These are phyloP conservation scores for Saccharum officinarum DNA, from an alignment of 176 grass and related monocot genomes.

Conservation along the genomic window DNA sequence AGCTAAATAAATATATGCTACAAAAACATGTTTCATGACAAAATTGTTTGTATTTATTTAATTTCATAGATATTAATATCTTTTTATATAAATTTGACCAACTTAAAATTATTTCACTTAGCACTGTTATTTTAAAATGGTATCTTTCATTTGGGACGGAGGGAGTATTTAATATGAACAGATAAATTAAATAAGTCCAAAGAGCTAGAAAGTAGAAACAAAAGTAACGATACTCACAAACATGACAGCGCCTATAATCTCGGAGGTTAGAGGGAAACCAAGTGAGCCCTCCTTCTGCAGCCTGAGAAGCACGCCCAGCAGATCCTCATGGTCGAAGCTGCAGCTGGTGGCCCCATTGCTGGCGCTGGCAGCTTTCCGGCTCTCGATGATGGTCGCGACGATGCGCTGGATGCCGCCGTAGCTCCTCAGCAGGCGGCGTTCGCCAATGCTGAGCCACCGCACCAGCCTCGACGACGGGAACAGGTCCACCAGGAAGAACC, in stretches of 20 bases:
- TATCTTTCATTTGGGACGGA: too few relatives aligned
- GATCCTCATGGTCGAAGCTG: not conserved
- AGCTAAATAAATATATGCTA: too few relatives aligned
- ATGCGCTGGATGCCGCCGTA: not conserved
- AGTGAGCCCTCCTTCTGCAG: conserved; percentile 2
- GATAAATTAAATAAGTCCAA: not conserved
- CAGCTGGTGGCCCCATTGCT: too few relatives aligned
- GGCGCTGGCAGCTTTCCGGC: not conserved
- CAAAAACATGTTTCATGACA: too few relatives aligned
- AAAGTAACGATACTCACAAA: not conserved
- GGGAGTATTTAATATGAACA: not conserved
- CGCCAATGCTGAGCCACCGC: not conserved
- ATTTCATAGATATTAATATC: too few relatives aligned
- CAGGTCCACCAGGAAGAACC: conserved; percentile 2
- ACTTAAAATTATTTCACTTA: too few relatives aligned
- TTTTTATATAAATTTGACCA: too few relatives aligned
- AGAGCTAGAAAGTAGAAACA: too few relatives aligned
- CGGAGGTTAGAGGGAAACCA: conserved; percentile 4
- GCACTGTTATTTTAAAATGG: too few relatives aligned
- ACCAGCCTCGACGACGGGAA: conserved; percentile 32
- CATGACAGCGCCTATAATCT: conserved; percentile 22
- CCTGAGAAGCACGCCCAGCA: conserved; percentile 15
- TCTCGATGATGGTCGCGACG: not conserved
- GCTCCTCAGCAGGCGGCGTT: not conserved
- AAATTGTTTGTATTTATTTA: too few relatives aligned